Base-by-base conservation (phyloP, 148 eudicot genomes). In the Pharnaceum exiguum region DNA sequence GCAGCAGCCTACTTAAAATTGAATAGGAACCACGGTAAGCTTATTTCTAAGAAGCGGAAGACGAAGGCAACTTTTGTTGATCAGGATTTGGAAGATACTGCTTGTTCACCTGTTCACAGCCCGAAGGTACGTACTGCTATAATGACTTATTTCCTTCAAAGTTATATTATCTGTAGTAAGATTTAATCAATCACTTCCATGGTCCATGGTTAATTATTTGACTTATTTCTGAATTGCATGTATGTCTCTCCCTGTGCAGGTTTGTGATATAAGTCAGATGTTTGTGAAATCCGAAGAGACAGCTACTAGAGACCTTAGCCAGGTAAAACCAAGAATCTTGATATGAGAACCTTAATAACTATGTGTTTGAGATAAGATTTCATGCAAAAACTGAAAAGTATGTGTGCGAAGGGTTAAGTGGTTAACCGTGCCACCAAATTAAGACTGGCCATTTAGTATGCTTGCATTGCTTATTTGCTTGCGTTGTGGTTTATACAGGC, bases 21-120 rank as follows among this genome's bases (percentile, higher is more conserved):
- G 27, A 3, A 12, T 19, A 33, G 28, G 11, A 25, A 24, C 31
- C 35, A 23, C 8, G 18, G 17, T 32, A 46, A 21, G 15, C 5
- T 38, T 3, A 30, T 47, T 17, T 38, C 62, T 0, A 60, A 32
- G 38, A 64, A 26, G 60, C 64, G 74, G 55, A 60, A 40, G 31
- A 29, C 40, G 13, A 26, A 29, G 9, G 24, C 42, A 2, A 36
- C 0, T 2, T 24, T 51, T 47, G 46, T 69, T 27, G 75, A 75
- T 65, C 65, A 70, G 5, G 79, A 75, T 1, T 56, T 75, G 59
- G 79, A 75, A 44, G 79, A 75, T 35, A 75, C 79, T 23, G 79
- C 79, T 22, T 55, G 32, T 35, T 75, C 79, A 3, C 75, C 75
- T 42, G 21, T 21, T 31, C 68, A 45, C 12, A 70, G 54, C 33